Conservation (phyloP, 208 protist species). For the Blastocrithidia nonstop region DNA sequence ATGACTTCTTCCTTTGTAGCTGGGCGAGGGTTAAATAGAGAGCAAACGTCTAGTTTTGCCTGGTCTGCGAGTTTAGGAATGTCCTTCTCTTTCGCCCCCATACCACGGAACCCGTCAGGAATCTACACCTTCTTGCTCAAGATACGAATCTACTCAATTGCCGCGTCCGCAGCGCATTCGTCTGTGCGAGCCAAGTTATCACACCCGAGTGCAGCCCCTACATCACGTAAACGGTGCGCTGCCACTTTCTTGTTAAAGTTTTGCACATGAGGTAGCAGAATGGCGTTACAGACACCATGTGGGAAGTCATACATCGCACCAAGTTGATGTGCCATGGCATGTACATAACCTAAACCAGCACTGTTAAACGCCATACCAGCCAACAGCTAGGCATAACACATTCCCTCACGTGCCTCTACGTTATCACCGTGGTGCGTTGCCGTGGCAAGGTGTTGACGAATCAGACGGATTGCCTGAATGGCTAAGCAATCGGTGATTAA, state of each 20-base stretch:
- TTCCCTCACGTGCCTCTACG: constrained; percentile 44
- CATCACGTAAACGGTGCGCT: constrained; percentile 35
- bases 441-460: constrained; percentile 39
- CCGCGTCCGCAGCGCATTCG: constrained; percentile 23
- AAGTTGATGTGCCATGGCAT: constrained; percentile 82
- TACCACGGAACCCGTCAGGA: constrained; percentile 30
- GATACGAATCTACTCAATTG: constrained; percentile 29
- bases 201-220: constrained; percentile 29
- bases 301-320: constrained; percentile 70
- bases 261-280: constrained; percentile 72
- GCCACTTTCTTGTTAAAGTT: constrained; percentile 41
- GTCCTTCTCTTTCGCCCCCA: constrained; percentile 34
- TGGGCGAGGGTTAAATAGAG: constrained; percentile 37
- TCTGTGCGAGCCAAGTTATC: constrained; percentile 20
- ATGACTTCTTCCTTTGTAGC: constrained; percentile 34
- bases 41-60: constrained; percentile 28
- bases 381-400: constrained; percentile 72
- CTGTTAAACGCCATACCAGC: constrained; percentile 88
- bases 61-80: constrained; percentile 19
- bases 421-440: constrained; percentile 31
- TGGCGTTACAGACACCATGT: constrained; percentile 79
- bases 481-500: constrained; percentile 56
- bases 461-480: constrained; percentile 49
- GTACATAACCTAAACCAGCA: constrained; percentile 75
- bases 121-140: constrained; percentile 34